Conservation (phyloP, 1,139 yeast species). For the Arxiozyma telluris region DNA sequence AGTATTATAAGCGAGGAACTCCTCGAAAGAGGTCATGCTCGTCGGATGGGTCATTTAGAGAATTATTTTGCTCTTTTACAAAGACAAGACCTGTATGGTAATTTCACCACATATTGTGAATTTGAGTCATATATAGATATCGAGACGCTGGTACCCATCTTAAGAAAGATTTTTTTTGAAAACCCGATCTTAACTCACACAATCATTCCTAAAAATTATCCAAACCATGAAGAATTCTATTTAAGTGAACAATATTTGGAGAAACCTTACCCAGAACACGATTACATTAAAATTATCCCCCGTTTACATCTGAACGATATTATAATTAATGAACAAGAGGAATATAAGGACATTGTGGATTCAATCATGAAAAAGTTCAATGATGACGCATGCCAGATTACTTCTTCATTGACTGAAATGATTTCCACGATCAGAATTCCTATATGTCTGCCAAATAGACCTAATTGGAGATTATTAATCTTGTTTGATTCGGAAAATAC, state of each 20-base stretch:
- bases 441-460: constrained; percentile 13
- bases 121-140: constrained; percentile 9
- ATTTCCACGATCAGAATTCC: constrained; percentile 14
- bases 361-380: constrained; percentile 10
- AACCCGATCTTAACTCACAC: constrained; percentile 19
- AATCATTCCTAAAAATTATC: constrained; percentile 16
- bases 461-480: constrained; percentile 20
- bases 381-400: constrained; percentile 11
- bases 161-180: constrained; percentile 15
- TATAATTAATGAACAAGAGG: constrained; percentile 19
- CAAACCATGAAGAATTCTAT: constrained; percentile 15
- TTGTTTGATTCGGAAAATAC: not conserved
- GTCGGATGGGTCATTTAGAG: constrained; percentile 25
- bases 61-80: constrained; percentile 23
- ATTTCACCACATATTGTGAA: constrained; percentile 20
- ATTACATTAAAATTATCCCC: constrained; percentile 18
- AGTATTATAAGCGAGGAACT: constrained; percentile 2
- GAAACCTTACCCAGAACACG: constrained; percentile 17
- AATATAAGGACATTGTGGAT: constrained; percentile 9
- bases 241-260: constrained; percentile 17
- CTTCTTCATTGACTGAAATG: constrained; percentile 11
- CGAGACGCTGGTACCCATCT: constrained; percentile 9
- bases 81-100: constrained; percentile 22
- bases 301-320: constrained; percentile 14
- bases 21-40: constrained; percentile 22